A percentile compares a stretch with the other conserved stretches of the same genome.
These are phyloP conservation scores for Dryas octopetala DNA, from an alignment of 306 rosid genomes.

Conservation along the genomic window DNA sequence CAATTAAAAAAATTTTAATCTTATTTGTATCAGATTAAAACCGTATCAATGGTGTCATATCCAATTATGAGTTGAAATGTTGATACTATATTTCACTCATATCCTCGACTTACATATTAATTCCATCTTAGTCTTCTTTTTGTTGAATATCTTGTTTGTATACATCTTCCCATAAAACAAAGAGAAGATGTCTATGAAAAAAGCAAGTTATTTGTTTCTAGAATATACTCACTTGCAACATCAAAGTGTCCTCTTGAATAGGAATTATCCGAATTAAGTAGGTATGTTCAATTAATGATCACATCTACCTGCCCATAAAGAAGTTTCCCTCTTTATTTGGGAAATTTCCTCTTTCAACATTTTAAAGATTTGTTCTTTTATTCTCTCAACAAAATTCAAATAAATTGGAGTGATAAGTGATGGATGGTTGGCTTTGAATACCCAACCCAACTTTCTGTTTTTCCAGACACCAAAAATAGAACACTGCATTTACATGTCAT, in stretches of 20 bases:
- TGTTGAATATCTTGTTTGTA: too few species aligned
- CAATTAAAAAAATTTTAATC: too few species aligned
- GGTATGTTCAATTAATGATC: background rate
- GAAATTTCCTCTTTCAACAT: background rate
- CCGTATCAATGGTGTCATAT: too few species aligned
- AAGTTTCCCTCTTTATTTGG: background rate
- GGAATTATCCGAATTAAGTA: background rate
- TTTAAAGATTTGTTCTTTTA: background rate
- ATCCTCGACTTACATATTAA: too few species aligned
- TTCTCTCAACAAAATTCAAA: background rate
- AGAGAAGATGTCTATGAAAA: too few species aligned
- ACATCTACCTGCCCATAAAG: background rate
- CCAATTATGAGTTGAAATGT: too few species aligned
- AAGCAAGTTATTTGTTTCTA: too few species aligned
- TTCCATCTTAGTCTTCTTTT: too few species aligned
- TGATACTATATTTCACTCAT: too few species aligned
- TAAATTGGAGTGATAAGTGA: background rate
- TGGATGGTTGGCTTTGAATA: background rate
- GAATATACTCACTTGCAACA: background rate
- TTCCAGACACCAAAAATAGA: background rate
- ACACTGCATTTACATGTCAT: background rate
- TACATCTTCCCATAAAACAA: too few species aligned
- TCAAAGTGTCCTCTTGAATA: background rate
- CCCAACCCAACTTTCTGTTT: background rate
- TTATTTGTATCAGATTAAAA: too few species aligned